phyloP scores from a whole-genome alignment of 495 filamentous ascomycete genomes.

The Jackrogersella minutella region DNA sequence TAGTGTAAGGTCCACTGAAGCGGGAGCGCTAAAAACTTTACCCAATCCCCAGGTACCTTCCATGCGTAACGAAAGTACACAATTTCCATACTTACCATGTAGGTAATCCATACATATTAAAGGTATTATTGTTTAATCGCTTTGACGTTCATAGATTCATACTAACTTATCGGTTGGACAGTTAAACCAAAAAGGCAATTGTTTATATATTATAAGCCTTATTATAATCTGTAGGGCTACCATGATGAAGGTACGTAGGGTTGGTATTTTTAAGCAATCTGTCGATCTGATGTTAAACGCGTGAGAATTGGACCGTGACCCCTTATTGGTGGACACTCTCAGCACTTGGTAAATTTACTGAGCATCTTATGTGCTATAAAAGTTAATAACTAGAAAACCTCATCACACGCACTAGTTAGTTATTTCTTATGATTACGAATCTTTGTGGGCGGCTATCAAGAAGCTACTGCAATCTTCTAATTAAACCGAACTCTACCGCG shows the following conservation, averaged over 20 bases:
- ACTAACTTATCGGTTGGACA: not conserved
- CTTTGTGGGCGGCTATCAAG: not conserved
- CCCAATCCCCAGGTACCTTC: not conserved
- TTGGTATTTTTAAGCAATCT: not conserved
- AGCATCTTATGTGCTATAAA: no score
- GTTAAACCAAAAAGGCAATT: not conserved
- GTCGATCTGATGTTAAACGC: slow-evolving; percentile 3
- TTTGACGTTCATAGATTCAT: not conserved
- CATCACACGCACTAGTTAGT: not conserved
- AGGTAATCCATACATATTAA: no score
- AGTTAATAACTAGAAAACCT: not conserved
- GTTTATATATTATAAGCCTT: not conserved
- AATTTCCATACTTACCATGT: no score
- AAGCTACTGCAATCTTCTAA: not conserved
- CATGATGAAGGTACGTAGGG: not conserved
- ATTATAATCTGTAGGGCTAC: slow-evolving; percentile 3
- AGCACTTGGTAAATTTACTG: not conserved
- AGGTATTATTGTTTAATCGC: not conserved
- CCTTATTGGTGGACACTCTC: not conserved
- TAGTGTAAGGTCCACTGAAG: slow-evolving; percentile 29
- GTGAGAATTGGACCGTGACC: not conserved
- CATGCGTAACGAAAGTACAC: no score
- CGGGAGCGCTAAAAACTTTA: slow-evolving; percentile 33
- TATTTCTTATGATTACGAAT: not conserved
- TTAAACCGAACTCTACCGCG: slow-evolving; percentile 11